Base-by-base conservation (phyloP, 2,329 filamentous ascomycete species). In the Fusarium oxysporum region DNA sequence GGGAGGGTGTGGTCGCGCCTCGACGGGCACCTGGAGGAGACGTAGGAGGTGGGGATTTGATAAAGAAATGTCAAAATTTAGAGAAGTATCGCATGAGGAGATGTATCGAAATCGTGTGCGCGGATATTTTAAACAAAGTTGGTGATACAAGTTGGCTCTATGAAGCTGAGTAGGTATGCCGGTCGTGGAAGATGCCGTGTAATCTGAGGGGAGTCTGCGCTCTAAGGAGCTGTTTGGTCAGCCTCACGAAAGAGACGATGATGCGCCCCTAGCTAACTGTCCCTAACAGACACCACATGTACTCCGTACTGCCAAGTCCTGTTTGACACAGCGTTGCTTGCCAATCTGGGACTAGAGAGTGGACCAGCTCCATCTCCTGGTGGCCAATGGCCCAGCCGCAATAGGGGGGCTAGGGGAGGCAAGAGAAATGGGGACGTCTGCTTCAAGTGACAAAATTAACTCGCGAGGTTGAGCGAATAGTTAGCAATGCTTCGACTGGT, bases 171-270 rank as follows among this genome's bases (percentile, higher is more conserved):
- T 35, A 37, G 19, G 43, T 57, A 41, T 47, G 53, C 23, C 9
- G 28, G 25, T 19, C 33, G 33, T 51, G 57, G 25, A 25, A 19
- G 33, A 44, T 37, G 45, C 33, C 12, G 32, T 37, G 30, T 30
- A 43, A 32, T 62, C 41, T 12, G 53, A 56, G 40, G 33, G 53
- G 60, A 64, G 58, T 62, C 28, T 51, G 55, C 54, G 35, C 53
- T 60, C 35, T 14, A 44, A 54, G 62, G 50, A 57, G 54, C 58
- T 58, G 66, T 45, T 61, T 64, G 66, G 70, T 73, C 66, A 73
- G 70, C 71, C 71, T 73, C 58, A 63, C 55, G 59, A 65, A 67
- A 43, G 61, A 51, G 44, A 38, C 58, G 58, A 55, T 71, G 68
- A 73, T 73, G 66, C 66, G 48, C 66, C 44, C 51, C 57, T 58